Base-by-base conservation (phyloP, 805 yeast genomes). In the Wickerhamiella vanderwaltii region DNA sequence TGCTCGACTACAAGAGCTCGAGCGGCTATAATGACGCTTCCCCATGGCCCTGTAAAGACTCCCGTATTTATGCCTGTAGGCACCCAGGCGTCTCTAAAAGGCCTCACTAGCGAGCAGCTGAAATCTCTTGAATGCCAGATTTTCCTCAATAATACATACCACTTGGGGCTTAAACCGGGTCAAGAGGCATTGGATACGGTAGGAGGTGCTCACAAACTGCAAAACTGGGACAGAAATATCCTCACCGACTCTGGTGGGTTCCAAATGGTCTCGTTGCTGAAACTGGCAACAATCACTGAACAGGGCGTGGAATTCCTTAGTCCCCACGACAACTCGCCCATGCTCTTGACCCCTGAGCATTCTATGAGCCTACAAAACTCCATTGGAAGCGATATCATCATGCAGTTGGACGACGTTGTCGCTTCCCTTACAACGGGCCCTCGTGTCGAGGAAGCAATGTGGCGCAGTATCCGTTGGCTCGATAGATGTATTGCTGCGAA, bases 1-100 rank as follows among this genome's bases (percentile, higher is more conserved):
- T 66, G 70, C 53, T 61, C 68, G 15, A 53, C 54, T 17, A 56
- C 69, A 9, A 63, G 63, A 46, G 70, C 70, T 13, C 57, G 70
- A 9, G 71, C 69, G 3, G 57, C 68, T 28, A 56, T 50, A 17
- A 55, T 66, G 64, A 51, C 49, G 15, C 57, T 65, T 32, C 69
- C 69, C 9, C 70, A 66, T 48, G 69, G 69, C 6, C 46, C 56
- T 6, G 63, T 65, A 6, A 55, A 61, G 31, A 63, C 70, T 2
- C 70, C 71, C 3, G 67, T 65, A 56, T 66, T 65, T 49, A 66
- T 66, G 69, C 71, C 71, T 1, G 71, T 65, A 3, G 69, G 68
- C 34, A 64, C 69, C 17, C 70, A 66, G 53, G 70, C 70, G 5
- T 59, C 69, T 5, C 54, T 66, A 28, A 66, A 66, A 48, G 70